phyloP scores from a whole-genome alignment of 768 basidiomycete species.

The Suillus plorans region DNA sequence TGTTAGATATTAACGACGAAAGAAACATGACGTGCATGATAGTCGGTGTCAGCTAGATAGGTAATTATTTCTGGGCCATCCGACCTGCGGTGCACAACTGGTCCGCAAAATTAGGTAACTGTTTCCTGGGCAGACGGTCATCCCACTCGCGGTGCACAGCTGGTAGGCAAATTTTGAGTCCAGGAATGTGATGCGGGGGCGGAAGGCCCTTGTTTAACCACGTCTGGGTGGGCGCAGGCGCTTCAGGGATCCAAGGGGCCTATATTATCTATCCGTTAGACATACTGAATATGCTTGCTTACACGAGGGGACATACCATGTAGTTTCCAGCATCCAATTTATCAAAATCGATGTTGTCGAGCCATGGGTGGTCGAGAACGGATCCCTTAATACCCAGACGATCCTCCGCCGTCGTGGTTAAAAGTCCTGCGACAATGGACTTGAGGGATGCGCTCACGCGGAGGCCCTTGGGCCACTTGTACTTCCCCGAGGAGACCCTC shows the following conservation, averaged over 20 bases:
- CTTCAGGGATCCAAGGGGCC: constrained; percentile 44
- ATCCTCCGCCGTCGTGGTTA: constrained; percentile 27
- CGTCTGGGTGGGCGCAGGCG: constrained; percentile 22
- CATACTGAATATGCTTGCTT: background rate
- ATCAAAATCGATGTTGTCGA: constrained; percentile 46
- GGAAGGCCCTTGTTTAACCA: constrained; percentile 44
- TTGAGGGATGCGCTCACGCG: constrained; percentile 41
- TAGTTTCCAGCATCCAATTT: constrained; percentile 44
- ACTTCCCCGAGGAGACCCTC: constrained; percentile 24
- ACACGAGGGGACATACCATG: constrained; percentile 36
- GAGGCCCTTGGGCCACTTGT: constrained; percentile 39
- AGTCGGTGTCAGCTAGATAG: no score
- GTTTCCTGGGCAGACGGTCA: constrained; percentile 30
- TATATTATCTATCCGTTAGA: constrained; percentile 20
- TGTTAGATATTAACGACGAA: background rate
- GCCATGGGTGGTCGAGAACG: constrained; percentile 45
- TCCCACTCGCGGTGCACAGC: constrained; percentile 37
- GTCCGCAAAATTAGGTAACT: background rate
- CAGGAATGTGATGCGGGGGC: constrained; percentile 36
- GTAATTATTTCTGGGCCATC: no score
- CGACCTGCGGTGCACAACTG: no score
- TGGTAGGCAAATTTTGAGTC: constrained; percentile 34
- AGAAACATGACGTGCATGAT: no score
- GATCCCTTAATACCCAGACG: constrained; percentile 40
- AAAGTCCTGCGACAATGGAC: constrained; percentile 41